Base-by-base conservation (phyloP, 1,284 basidiomycete species). In the Laetiporus sulphureus region DNA sequence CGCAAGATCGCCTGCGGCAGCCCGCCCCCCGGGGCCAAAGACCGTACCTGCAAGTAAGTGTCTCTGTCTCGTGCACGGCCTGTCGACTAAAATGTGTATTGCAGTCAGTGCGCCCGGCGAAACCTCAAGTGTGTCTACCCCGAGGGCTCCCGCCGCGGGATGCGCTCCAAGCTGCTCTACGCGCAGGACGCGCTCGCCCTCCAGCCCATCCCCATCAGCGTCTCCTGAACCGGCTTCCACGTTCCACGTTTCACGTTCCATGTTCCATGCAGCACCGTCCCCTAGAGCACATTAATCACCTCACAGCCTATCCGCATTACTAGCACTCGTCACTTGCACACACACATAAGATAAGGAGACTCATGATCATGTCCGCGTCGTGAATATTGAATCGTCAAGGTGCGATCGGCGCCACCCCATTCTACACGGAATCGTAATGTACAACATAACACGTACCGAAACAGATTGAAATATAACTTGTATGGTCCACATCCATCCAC, bases 1-100 rank as follows among this genome's bases (percentile, higher is more conserved):
- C 61, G 68, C 38, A 71, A 71, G 61, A 70, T 71, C 40, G 68
- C 68, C 12, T 71, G 69, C 50, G 63, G 66, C 21, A 63, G 64
- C 21, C 66, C 66, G 27, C 51, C 59, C 21, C 60, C 61, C 32
- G 64, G 55, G 20, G 59, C 55, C 29, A 48, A 49, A 40, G 63
- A 66, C 47, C 57, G 58, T 31, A 64, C 61, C 2, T 70, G 68
- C 68, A 66, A 65, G 68, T 70, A 52, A 54, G 66, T 63, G 24
- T 13, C 10, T 41, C 16, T 39, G 16, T 20, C 36, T 43, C 25
- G 27, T 32, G 32, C 25, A 7, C 25, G 25, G 7, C 8, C 8
- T 27, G 8, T 27, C 25, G 10, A 31, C 18, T 30, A 7, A 27
- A 18, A n/a, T n/a, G n/a, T n/a, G n/a, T n/a, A n/a, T n/a, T 45